phyloP scores from a whole-genome alignment of 2,329 filamentous ascomycete species.

The Botrytis paeoniae region DNA sequence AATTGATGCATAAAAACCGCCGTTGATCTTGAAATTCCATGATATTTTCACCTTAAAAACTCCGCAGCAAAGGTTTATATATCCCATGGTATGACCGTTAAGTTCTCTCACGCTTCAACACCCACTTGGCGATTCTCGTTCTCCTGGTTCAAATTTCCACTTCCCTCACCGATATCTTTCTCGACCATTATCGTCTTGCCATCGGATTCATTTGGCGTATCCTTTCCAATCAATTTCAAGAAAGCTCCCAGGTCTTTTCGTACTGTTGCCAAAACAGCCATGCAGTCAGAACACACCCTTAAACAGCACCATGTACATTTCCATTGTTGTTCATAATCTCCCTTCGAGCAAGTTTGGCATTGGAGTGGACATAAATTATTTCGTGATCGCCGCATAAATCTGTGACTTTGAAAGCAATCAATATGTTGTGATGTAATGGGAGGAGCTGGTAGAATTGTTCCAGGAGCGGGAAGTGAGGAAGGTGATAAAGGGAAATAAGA shows the following conservation, averaged over 20 bases:
- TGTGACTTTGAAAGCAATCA: slow-evolving; percentile 36
- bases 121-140: background rate
- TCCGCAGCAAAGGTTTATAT: background rate
- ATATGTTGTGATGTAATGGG: slow-evolving; percentile 31
- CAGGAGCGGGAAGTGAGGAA: slow-evolving; percentile 22
- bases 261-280: slow-evolving; percentile 30
- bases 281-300: slow-evolving; percentile 36
- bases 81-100: background rate
- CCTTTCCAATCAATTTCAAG: slow-evolving; percentile 3
- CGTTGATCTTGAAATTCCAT: background rate
- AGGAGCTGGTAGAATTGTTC: slow-evolving; percentile 28
- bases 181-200: background rate
- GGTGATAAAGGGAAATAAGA: slow-evolving; percentile 13
- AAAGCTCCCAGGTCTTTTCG: slow-evolving; percentile 30
- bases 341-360: slow-evolving; percentile 37
- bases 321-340: slow-evolving; percentile 34
- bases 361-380: slow-evolving; percentile 35
- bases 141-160: background rate
- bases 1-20: background rate
- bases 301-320: slow-evolving; percentile 39
- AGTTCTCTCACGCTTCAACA: background rate
- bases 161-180: background rate
- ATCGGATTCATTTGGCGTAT: background rate
- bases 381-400: slow-evolving; percentile 33
- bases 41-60: background rate